Base-by-base conservation (phyloP, 1,284 basidiomycete species). In the Rhodotorula sp. region DNA sequence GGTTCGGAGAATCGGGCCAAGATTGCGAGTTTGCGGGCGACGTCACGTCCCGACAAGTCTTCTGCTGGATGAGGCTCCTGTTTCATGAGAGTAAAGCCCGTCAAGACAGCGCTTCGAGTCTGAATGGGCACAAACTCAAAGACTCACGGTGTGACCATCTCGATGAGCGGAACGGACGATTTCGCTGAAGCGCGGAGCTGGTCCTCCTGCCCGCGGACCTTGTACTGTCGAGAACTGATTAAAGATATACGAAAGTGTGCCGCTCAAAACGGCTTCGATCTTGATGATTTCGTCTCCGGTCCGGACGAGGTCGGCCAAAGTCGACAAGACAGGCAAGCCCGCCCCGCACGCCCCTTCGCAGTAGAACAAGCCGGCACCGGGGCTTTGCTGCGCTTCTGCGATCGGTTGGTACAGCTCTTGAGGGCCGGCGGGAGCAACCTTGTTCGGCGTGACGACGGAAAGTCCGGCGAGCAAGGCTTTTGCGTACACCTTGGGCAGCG, bases 161-260 rank as follows among this genome's bases (percentile, higher is more conserved):
- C 91, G 89, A 66, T 92, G 89, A 24, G 95, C 95, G 48, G 88
- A 81, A 72, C 86, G 86, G 70, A 98, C 94, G 61, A 98, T 89
- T 22, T 91, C 88, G 3, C 92, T 95, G 82, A 98, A 98, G 33
- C 14, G 78, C 49, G 6, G 33, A n/a, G 46, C 18, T 8, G 22
- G 24, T 15, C n/a, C 30, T 12, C 5, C 26, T 6, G 58, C 59
- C 22, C 37, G 48, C 10, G 22, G 37, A 42, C 37, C 37, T 42
- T 42, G 37, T 12, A 18, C 33, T 6, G n/a, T 45, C n/a, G 90
- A 93, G 81, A 93, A 99, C 75, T 93, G 89, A 82, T 98, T 98
- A 85, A 99, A 98, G 82, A 99, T 96, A 83, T 98, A 98, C 80
- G 90, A 93, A 84, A 99, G 87, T 0, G 95, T 99, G 4, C 95